Percentiles rank a stretch among this genome's conserved stretches.
Evolutionary conservation across 2,329 filamentous ascomycete genomes (phyloP).

Genomic region (Aspergillus flavus): DNA sequence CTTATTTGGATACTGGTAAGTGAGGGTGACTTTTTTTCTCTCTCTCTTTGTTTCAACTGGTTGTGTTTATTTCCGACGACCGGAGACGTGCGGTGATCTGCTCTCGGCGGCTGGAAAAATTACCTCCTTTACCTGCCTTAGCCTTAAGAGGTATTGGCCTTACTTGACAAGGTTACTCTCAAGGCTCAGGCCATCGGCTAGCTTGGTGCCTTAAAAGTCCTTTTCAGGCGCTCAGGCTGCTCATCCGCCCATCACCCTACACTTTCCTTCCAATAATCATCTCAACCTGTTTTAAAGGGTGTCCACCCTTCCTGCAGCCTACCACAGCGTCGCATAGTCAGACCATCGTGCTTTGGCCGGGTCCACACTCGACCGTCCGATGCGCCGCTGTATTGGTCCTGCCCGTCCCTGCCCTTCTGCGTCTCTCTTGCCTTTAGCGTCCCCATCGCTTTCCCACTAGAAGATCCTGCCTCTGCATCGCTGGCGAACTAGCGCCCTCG

Average conservation of each 20-base stretch:
- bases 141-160: background rate
- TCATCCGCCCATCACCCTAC: conserved; percentile 15
- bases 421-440: conserved; percentile 23
- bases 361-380: conserved; percentile 28
- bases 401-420: conserved; percentile 23
- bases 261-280: background rate
- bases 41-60: background rate
- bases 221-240: conserved; percentile 27
- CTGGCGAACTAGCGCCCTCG: conserved; percentile 23
- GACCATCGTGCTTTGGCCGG: conserved; percentile 31
- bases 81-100: conserved; percentile 23
- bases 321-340: conserved; percentile 20
- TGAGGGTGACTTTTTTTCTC: background rate
- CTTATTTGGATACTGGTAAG: conserved; percentile 2
- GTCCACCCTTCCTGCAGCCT: conserved; percentile 2
- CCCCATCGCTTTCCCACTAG: conserved; percentile 17
- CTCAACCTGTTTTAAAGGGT: conserved; percentile 15
- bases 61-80: conserved; percentile 15
- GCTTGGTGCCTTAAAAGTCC: conserved; percentile 20
- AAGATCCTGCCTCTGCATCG: conserved; percentile 18
- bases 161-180: conserved; percentile 1
- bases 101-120: conserved; percentile 9
- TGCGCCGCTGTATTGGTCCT: conserved; percentile 32
- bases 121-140: background rate
- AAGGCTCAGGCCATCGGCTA: conserved; percentile 6